These are phyloP conservation scores for Phytophthora sojae DNA, from an alignment of 352 stramenopile genomes.

Conservation along the genomic window DNA sequence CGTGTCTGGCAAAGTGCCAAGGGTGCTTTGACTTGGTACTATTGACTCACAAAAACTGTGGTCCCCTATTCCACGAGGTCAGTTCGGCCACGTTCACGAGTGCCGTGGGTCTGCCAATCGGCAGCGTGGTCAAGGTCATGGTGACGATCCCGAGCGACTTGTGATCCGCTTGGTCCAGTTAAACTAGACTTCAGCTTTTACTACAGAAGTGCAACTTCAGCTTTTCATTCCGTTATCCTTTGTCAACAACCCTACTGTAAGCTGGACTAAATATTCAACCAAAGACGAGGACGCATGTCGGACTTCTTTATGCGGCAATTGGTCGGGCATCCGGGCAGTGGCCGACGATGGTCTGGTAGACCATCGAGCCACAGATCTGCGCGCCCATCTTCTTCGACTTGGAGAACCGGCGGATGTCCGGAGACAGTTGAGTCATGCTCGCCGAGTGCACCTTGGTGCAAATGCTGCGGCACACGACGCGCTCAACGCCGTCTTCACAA, in stretches of 20 bases:
- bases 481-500: conserved; percentile 44
- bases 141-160: no score
- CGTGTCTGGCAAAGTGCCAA: not conserved
- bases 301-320: conserved; percentile 25
- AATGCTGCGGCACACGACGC: conserved; percentile 44
- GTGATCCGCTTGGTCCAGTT: no score
- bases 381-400: conserved; percentile 44
- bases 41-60: not conserved
- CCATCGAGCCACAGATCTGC: conserved; percentile 39
- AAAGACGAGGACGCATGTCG: not conserved
- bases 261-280: conserved; percentile 36
- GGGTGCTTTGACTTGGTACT: not conserved
- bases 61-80: not conserved
- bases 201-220: not conserved
- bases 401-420: conserved; percentile 37
- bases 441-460: conserved; percentile 47
- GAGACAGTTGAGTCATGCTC: conserved; percentile 25
- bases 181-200: not conserved
- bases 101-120: no score
- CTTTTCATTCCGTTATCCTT: not conserved
- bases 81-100: not conserved
- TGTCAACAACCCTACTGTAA: conserved; percentile 8
- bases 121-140: no score
- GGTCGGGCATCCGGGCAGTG: conserved; percentile 35
- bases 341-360: conserved; percentile 43